These are phyloP conservation scores for Zygoascus meyerae DNA, from an alignment of 1,139 yeast genomes.

Conservation along the genomic window DNA sequence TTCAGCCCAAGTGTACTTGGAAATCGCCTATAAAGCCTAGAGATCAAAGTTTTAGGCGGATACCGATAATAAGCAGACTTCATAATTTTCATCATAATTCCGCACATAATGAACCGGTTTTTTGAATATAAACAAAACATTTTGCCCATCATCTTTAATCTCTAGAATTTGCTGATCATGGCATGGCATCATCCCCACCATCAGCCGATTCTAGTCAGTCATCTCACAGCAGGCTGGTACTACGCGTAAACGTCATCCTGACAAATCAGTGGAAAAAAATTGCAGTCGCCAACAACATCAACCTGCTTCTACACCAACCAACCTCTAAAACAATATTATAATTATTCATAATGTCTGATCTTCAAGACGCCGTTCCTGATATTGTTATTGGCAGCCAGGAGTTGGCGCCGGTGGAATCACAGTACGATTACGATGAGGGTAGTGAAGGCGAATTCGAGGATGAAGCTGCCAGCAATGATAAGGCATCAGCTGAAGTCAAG, in stretches of 20 bases:
- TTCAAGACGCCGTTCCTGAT: slow-evolving; percentile 80
- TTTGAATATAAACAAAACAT: no score
- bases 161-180: no score
- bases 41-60: no score
- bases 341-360: slow-evolving; percentile 40
- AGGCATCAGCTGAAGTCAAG: slow-evolving; percentile 37
- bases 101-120: no score
- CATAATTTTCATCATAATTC: no score
- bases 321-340: neutral
- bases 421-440: slow-evolving; percentile 45
- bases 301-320: neutral
- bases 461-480: slow-evolving; percentile 36
- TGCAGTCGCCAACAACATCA: neutral
- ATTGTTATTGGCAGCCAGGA: slow-evolving; percentile 74
- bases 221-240: neutral
- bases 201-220: no score
- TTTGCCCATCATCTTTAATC: no score
- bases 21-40: no score
- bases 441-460: slow-evolving; percentile 47
- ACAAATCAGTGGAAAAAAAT: slow-evolving; percentile 7
- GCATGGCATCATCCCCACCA: no score
- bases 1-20: no score
- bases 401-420: slow-evolving; percentile 20
- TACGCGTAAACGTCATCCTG: slow-evolving; percentile 8
- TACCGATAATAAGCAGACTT: no score